Evolutionary conservation across 768 basidiomycete species (phyloP).

Genomic region (Cytidiella melzeri): DNA sequence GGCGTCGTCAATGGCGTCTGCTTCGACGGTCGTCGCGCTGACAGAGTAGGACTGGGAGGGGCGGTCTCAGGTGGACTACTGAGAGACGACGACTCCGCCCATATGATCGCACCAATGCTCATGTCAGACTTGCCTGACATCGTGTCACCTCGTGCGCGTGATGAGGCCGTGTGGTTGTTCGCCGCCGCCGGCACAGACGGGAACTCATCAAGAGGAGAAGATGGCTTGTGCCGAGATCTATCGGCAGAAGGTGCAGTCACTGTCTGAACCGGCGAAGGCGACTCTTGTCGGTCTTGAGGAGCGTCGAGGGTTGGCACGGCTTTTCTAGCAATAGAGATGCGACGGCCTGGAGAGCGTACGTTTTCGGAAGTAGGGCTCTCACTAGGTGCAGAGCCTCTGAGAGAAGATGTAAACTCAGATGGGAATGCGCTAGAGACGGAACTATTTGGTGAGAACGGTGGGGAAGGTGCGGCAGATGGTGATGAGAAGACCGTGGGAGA

Average conservation of each 20-base stretch:
- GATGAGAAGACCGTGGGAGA: neutral
- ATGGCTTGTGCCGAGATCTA: slow-evolving; percentile 4
- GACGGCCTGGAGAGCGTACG: neutral
- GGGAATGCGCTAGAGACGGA: neutral
- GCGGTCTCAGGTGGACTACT: neutral
- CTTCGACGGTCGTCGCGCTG: neutral
- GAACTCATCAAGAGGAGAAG: slow-evolving; percentile 13
- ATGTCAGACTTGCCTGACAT: neutral
- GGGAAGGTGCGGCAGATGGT: slow-evolving; percentile 7
- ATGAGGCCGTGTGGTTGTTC: slow-evolving; percentile 4
- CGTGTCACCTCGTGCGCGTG: neutral
- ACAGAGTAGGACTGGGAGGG: slow-evolving; percentile 6
- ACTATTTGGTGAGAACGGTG: neutral
- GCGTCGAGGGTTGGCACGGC: slow-evolving; percentile 18
- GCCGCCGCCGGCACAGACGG: slow-evolving; percentile 9
- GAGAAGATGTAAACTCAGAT: neutral
- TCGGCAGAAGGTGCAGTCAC: neutral
- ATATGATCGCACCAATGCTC: neutral
- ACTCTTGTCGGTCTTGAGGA: neutral
- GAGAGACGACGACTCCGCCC: neutral
- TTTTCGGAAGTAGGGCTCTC: slow-evolving; percentile 1
- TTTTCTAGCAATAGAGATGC: slow-evolving; percentile 18
- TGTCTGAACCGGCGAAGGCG: neutral
- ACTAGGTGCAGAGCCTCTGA: neutral
- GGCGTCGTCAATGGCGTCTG: neutral